Percentiles rank a stretch among this genome's conserved stretches.
phyloP scores from a whole-genome alignment of 495 filamentous ascomycete species.

The Xylona heveae region DNA sequence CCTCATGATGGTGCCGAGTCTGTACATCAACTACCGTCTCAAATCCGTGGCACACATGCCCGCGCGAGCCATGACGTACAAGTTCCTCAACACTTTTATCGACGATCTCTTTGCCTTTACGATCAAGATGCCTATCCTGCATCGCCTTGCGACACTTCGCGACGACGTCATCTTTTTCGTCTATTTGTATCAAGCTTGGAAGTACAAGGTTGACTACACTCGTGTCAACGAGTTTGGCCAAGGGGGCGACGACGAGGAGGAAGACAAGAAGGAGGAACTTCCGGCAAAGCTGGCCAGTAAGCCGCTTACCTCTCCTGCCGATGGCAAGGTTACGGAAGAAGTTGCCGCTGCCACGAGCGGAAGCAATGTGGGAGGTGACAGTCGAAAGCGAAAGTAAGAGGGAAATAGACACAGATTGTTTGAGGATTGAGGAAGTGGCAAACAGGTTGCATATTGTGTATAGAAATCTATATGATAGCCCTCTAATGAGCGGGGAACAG shows the following conservation, averaged over 20 bases:
- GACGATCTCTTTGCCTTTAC: constrained; percentile 91
- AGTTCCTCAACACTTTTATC: constrained; percentile 59
- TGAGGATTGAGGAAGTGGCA: too few species aligned
- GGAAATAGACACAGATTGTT: too few species aligned
- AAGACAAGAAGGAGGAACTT: constrained; percentile 26
- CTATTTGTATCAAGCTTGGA: constrained; percentile 88
- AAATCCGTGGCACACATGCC: constrained; percentile 97
- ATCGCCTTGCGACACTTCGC: constrained; percentile 80
- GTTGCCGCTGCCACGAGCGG: constrained; percentile 16
- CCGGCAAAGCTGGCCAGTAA: constrained; percentile 21
- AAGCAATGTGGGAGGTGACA: constrained; percentile 13
- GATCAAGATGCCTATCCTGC: constrained; percentile 95
- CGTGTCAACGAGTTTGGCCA: constrained; percentile 96
- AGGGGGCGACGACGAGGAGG: constrained; percentile 69
- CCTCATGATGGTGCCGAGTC: constrained; percentile 93
- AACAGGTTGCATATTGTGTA: too few species aligned
- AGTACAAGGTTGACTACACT: constrained; percentile 80
- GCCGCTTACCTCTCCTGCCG: constrained; percentile 10
- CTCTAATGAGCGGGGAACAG: too few species aligned
- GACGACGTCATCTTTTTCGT: constrained; percentile 98
- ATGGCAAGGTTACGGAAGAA: constrained; percentile 13
- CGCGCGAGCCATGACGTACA: constrained; percentile 86
- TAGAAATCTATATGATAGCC: too few species aligned
- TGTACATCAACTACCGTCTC: constrained; percentile 97
- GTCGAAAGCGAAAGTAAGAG: constrained; percentile 13